Base-by-base conservation (phyloP, 1,284 basidiomycete genomes). In the Austroboletus novae-zelandiae region DNA sequence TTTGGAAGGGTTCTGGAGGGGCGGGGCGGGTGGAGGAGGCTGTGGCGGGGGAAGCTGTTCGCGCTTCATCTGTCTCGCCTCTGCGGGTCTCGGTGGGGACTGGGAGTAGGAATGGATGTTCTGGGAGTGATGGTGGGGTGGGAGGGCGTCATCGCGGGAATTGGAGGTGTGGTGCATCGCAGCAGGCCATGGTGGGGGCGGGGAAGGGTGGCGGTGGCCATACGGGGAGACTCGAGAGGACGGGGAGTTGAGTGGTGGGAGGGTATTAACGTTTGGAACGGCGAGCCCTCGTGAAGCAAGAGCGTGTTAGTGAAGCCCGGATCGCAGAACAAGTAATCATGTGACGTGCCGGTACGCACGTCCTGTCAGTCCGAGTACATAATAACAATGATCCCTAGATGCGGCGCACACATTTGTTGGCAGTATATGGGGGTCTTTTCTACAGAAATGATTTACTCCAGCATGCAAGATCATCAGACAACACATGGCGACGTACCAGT, bases 401-500 rank as follows among this genome's bases (percentile, higher is more conserved):
- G 80, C 47, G 74, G 75, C 1, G 72, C 73, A 8, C 79, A 81
- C 57, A 73, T 81, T 11, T 82, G 80, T 53, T 82, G 79, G 80
- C 64, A 65, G 6, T 82, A 80, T 49, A 61, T 74, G 63, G 14
- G 18, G n/a, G 43, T 60, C 5, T 77, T 77, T 50, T 37, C 53
- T 0, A 17, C 14, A 0, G 44, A 57, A 1, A 68, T 69, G 15
- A 78, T 82, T 17, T 83, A 84, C 52, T 47, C 53, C 0, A 82
- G 84, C 55, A 80, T 84, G 72, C 59, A 58, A 2, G 66, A 55
- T 4, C 82, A 84, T 55, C 79, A 77, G 8, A 71, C 74, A 5
- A 69, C 74, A 45, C 39, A 66, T 20, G 58, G 53, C 7, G 52
- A 56, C 27, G 36, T 1, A 11, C 46, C 50, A 0, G 50, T 2